Percentiles rank a stretch among this genome's conserved stretches.
phyloP scores from a whole-genome alignment of 805 yeast genomes.

The Saccharomycopsis capsularis region DNA sequence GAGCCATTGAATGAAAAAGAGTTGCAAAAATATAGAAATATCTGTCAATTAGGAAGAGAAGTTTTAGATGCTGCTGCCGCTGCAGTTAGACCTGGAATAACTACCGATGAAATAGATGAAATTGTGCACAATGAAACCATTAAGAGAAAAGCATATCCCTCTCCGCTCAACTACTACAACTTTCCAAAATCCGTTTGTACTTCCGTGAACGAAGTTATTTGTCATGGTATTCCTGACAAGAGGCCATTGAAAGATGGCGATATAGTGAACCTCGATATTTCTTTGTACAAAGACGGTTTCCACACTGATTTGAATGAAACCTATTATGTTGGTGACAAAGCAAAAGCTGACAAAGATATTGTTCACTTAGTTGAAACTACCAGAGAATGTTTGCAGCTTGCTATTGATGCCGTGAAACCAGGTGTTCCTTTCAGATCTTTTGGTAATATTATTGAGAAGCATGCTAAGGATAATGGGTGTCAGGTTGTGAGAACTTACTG shows the following conservation, averaged over 20 bases:
- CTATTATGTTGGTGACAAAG: slow-evolving; percentile 89
- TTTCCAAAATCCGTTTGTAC: slow-evolving; percentile 92
- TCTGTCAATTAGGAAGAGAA: slow-evolving; percentile 74
- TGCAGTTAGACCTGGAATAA: slow-evolving; percentile 76
- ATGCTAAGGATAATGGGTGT: slow-evolving; percentile 69
- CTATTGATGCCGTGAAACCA: slow-evolving; percentile 82
- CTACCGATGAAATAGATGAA: slow-evolving; percentile 87
- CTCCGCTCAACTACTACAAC: slow-evolving; percentile 89
- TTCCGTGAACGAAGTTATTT: slow-evolving; percentile 88
- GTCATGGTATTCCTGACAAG: slow-evolving; percentile 96
- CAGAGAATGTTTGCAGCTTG: slow-evolving; percentile 77
- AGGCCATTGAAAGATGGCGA: slow-evolving; percentile 87
- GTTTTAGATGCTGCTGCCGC: slow-evolving; percentile 86
- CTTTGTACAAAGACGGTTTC: slow-evolving; percentile 77
- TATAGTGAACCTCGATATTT: slow-evolving; percentile 83
- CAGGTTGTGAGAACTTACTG: slow-evolving; percentile 86
- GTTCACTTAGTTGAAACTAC: slow-evolving; percentile 89
- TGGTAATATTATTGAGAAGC: slow-evolving; percentile 83
- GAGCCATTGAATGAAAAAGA: slow-evolving; percentile 59
- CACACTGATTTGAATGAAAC: slow-evolving; percentile 97
- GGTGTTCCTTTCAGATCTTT: slow-evolving; percentile 81
- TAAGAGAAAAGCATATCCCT: slow-evolving; percentile 86
- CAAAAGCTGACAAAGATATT: slow-evolving; percentile 68
- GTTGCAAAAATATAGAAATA: slow-evolving; percentile 66
- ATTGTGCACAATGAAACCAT: slow-evolving; percentile 84